Base-by-base conservation (phyloP, 2,329 filamentous ascomycete species). In the Coniochaeta sp. region DNA sequence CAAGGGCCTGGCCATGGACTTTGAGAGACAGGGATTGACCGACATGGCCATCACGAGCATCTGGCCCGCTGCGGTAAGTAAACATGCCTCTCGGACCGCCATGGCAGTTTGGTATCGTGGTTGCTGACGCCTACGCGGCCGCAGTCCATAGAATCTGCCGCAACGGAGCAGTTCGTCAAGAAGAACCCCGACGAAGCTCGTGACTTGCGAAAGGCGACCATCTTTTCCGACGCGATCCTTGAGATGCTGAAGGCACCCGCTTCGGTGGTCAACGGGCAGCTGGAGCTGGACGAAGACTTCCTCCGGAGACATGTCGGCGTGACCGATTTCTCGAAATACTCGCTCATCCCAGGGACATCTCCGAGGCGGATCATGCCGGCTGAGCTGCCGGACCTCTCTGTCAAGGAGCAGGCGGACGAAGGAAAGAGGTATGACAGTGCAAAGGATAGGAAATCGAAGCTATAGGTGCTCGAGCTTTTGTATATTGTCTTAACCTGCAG, bases 1-100 rank as follows among this genome's bases (percentile, higher is more conserved):
- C 0, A 90, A 91, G 70, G 91, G 91, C 0, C 75, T 96, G 16
- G 90, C 89, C 0, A 91, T 95, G 88, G 91, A 96, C 67, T 90
- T 89, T 69, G 76, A 83, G 64, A 77, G 91, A 34, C 81, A 92
- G 65, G 86, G 82, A 0, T 80, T 83, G 65, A 74, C 68, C 0
- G 77, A 84, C 6, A 91, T 93, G 89, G 88, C 89, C 12, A 86
- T 95, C 59, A 91, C 88, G 0, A 90, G 88, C 65, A 82, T 96
- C 5, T 96, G 91, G 91, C 91, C 91, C 12, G 90, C 90, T 4
- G 82, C 80, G 32, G 89, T 89, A 74, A 65, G 85, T 75, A 42
- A 24, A 19, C 34, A 26, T n/a, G 16, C 17, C 22, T 19, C 10
- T 28, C n/a, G 16, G 2, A 2, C 52, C 19, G 17, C 4, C 28